Conservation (phyloP, 2,329 filamentous ascomycete species). For the Ophiosphaerella korrae region DNA sequence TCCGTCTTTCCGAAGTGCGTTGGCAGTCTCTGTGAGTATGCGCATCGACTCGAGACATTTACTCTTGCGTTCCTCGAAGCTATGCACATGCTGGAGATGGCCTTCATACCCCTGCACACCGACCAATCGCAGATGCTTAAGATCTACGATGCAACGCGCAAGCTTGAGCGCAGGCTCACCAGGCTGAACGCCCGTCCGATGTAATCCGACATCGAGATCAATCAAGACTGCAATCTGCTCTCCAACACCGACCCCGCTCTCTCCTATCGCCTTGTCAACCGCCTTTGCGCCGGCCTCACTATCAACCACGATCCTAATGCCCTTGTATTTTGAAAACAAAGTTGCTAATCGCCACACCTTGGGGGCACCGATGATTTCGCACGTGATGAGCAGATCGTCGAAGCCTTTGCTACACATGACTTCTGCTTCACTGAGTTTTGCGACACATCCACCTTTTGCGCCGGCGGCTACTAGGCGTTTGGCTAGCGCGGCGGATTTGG, state of each 20-base stretch:
- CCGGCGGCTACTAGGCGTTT: conserved; percentile 52
- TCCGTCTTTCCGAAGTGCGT: conserved; percentile 49
- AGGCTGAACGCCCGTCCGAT: conserved; percentile 55
- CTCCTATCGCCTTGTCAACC: conserved; percentile 51
- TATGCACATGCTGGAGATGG: conserved; percentile 59
- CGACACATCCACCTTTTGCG: conserved; percentile 58
- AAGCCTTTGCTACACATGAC: conserved; percentile 51
- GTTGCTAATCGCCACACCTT: conserved; percentile 56
- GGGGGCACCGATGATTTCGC: conserved; percentile 55
- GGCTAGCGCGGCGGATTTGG: conserved; percentile 56
- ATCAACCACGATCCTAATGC: conserved; percentile 56
- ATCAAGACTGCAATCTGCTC: conserved; percentile 52
- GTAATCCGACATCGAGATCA: conserved; percentile 58
- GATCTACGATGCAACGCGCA: conserved; percentile 45
- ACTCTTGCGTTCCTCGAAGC: conserved; percentile 48
- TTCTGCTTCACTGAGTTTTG: conserved; percentile 55
- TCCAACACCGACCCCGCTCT: conserved; percentile 36
- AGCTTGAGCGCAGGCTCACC: conserved; percentile 50
- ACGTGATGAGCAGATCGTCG: conserved; percentile 58
- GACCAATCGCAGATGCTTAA: conserved; percentile 52
- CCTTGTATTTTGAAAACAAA: conserved; percentile 47
- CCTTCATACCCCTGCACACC: conserved; percentile 61
- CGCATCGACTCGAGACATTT: conserved; percentile 55
- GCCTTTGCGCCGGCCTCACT: conserved; percentile 52
- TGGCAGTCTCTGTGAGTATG: conserved; percentile 52